Evolutionary conservation across 1,284 basidiomycete genomes (phyloP).

Genomic region (Caloboletus firmus): DNA sequence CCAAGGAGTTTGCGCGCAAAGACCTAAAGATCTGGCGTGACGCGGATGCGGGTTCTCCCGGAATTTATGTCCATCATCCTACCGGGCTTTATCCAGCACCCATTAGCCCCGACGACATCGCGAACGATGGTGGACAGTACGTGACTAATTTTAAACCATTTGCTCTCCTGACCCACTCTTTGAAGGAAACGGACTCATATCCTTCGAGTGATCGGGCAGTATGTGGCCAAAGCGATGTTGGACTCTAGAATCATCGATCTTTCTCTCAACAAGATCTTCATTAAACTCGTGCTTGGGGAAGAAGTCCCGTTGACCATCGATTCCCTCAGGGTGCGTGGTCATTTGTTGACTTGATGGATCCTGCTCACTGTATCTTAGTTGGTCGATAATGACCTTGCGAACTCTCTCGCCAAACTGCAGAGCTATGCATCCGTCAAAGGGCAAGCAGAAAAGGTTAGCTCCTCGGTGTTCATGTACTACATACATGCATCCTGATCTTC

Average conservation of each 20-base stretch:
- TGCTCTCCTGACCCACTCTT: slow-evolving; percentile 6
- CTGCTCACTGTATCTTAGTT: slow-evolving; percentile 44
- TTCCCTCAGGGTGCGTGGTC: slow-evolving; percentile 67
- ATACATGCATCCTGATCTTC: background rate
- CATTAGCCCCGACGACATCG: slow-evolving; percentile 61
- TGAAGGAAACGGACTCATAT: slow-evolving; percentile 76
- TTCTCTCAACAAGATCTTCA: slow-evolving; percentile 89
- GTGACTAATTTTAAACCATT: slow-evolving; percentile 32
- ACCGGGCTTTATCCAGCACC: slow-evolving; percentile 90
- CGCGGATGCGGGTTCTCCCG: slow-evolving; percentile 63
- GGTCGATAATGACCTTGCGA: slow-evolving; percentile 83
- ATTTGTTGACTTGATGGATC: background rate
- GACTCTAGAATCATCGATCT: slow-evolving; percentile 98
- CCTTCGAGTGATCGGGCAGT: slow-evolving; percentile 90
- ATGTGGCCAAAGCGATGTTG: slow-evolving; percentile 96
- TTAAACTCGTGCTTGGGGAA: slow-evolving; percentile 85
- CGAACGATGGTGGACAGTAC: slow-evolving; percentile 69
- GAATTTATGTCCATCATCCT: slow-evolving; percentile 77
- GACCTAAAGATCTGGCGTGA: slow-evolving; percentile 91
- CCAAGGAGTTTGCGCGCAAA: slow-evolving; percentile 87
- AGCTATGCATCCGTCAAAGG: slow-evolving; percentile 47
- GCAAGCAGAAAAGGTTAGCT: slow-evolving; percentile 54
- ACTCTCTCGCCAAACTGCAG: slow-evolving; percentile 82
- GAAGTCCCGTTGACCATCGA: slow-evolving; percentile 81
- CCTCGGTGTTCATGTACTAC: slow-evolving; percentile 3